Evolutionary conservation across 139 green algal species (phyloP), one percentile per base, ranked within the genome.

Genomic region (Mesotaenium endlicherianum): DNA sequence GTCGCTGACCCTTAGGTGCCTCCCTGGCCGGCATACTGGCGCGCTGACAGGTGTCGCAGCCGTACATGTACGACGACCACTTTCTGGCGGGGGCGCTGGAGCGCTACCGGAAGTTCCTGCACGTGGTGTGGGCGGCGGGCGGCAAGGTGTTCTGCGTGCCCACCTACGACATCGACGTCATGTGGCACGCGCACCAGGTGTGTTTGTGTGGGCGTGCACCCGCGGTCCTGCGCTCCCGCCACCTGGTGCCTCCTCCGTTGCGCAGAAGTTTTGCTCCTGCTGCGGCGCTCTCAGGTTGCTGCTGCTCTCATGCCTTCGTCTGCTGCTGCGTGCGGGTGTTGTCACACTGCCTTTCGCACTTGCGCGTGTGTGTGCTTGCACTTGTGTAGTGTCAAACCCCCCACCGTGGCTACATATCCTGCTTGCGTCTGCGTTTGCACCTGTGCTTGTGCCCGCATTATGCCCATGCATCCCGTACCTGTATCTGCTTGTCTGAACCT

Each of bases 81-180:
- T 81, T 59, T 55, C 47, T 81, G 53, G 38, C 17, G 55, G 34
- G 36, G 38, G 38, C 45, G 17, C 31, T 81, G 75, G 31, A 70
- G 75, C 75, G 75, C 14, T 81, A 81, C 75, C 53, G 55, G 34
- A 70, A 49, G 53, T 81, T 81, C 40, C 75, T 81, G 16, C n/a
- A 71, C 75, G 34, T 81, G 30, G 17, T 81, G 47, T 26, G 50
- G 55, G 38, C 36, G 50, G 75, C 20, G 5, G 3, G 20, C n/a
- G n/a, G 64, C 6, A 40, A 26, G 30, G 11, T 60, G 50, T 85
- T 85, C n/a, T 38, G 38, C 45, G 70, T 80, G 0, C 79, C 79
- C 60, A 85, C 79, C 20, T 85, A 85, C 41, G 60, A 85, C 55
- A 49, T 85, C 8, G 79, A 85, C 42, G 60, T 85, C 39, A 81